Evolutionary conservation across 2,329 filamentous ascomycete genomes (phyloP), one percentile per base, ranked within the genome.

Genomic region (Magnaporthiopsis rhizophila): DNA sequence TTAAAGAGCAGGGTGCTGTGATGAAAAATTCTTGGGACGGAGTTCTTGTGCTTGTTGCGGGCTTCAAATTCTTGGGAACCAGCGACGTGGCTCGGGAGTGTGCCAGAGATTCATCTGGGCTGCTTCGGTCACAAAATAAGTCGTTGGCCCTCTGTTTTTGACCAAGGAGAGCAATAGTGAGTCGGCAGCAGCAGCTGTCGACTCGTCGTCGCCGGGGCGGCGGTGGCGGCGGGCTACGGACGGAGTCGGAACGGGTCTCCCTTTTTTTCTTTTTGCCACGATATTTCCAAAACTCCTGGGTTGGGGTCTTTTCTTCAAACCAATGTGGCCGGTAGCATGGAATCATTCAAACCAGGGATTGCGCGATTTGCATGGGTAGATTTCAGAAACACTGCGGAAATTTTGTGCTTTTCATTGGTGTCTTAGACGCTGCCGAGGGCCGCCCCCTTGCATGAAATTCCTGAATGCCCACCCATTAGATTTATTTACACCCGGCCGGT

Each of bases 1-100:
- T 83, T 97, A 92, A 90, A 28, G 32, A 62, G 13, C 45, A 50
- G 50, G 34, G 59, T 61, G 24, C 30, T 61, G 59, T 38, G 32
- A 62, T 58, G 59, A 62, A 60, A 59, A 62, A 58, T 62, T 64
- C 62, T 64, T 64, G 66, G 66, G 66, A 59, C 61, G 65, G 62
- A 61, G 59, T 59, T 64, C 61, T 65, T 64, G 63, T 64, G 66
- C 65, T 67, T 61, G 66, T 62, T 65, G 65, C 67, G 68, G 64
- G 65, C 65, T 69, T 67, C 66, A 68, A 66, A 66, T 62, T 28
- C 68, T 69, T 68, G 68, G 38, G 38, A 18, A 45, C 38, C 2
- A 18, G 38, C 38, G 38, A 45, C 15, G 38, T 45, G 38, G 38
- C 13, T 18, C 15, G 38, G 18, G 34, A 13, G 34, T 36, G 34